Evolutionary conservation across 441 rosid species (phyloP).

Genomic region (Bruguiera hainesii): DNA sequence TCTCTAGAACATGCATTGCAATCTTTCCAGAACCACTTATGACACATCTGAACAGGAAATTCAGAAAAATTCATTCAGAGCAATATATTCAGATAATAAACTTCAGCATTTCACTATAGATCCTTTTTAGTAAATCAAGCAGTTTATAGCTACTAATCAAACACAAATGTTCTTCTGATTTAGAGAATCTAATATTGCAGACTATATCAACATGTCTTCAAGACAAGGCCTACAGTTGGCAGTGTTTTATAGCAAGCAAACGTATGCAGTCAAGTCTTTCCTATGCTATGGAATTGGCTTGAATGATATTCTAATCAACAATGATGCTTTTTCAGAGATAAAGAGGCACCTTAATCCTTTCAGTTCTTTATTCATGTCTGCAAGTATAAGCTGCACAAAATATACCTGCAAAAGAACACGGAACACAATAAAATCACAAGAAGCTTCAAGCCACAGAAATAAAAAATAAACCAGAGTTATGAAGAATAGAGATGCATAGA

Average conservation of each 20-base stretch:
- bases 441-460: too few species aligned
- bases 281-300: neutral
- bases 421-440: constrained; percentile 14
- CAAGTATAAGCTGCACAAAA: constrained; percentile 91
- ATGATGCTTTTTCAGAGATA: constrained; percentile 13
- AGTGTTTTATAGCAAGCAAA: too few species aligned
- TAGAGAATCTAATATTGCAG: neutral
- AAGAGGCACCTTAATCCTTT: constrained; percentile 79
- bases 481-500: neutral
- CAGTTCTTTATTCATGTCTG: constrained; percentile 93
- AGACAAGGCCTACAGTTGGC: too few species aligned
- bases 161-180: neutral
- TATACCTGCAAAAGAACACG: constrained; percentile 66
- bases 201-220: neutral
- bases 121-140: neutral
- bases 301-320: neutral
- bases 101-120: neutral
- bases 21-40: constrained; percentile 99
- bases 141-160: neutral
- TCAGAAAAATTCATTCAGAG: constrained; percentile 8
- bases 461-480: too few species aligned
- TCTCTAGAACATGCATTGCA: constrained; percentile 97
- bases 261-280: neutral
- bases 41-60: constrained; percentile 60
- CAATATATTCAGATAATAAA: neutral